These are phyloP conservation scores for Chiua virens DNA, from an alignment of 768 basidiomycete species.

Conservation along the genomic window DNA sequence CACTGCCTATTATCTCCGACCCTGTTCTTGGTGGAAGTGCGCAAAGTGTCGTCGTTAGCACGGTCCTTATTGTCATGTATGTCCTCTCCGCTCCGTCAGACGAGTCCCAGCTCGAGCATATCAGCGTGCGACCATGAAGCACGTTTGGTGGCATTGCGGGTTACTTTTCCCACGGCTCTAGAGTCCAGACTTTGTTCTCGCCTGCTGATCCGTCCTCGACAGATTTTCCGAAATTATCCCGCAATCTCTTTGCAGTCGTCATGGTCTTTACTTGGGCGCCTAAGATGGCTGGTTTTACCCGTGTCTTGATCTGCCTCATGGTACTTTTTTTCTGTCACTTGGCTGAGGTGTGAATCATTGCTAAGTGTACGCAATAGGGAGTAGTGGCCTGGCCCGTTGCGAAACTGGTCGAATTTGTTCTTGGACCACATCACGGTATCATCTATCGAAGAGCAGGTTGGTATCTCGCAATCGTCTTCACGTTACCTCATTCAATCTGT, in stretches of 20 bases:
- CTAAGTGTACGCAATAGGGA: slow-evolving; percentile 41
- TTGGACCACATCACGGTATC: slow-evolving; percentile 87
- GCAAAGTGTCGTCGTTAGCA: slow-evolving; percentile 77
- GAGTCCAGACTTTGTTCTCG: not conserved
- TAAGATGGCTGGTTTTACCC: slow-evolving; percentile 78
- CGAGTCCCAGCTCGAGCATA: not conserved
- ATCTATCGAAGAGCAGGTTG: slow-evolving; percentile 76
- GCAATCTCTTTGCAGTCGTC: slow-evolving; percentile 88
- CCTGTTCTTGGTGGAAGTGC: slow-evolving; percentile 77
- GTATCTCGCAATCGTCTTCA: not conserved
- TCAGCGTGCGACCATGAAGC: not conserved
- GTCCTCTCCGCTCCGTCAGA: slow-evolving; percentile 30
- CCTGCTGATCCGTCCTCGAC: slow-evolving; percentile 5
- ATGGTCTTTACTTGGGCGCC: slow-evolving; percentile 86
- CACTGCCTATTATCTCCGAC: slow-evolving; percentile 81
- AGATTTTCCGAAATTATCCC: slow-evolving; percentile 93
- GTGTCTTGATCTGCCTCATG: slow-evolving; percentile 63
- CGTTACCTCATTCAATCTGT: not conserved
- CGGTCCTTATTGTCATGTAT: slow-evolving; percentile 85
- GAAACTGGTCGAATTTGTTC: slow-evolving; percentile 71
- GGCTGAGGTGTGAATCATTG: not conserved
- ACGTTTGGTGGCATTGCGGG: too few species aligned
- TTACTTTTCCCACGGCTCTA: too few species aligned
- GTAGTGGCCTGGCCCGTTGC: slow-evolving; percentile 85
- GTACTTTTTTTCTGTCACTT: slow-evolving; percentile 37